A percentile compares a stretch with the other conserved stretches of the same genome.
Evolutionary conservation across 1,284 basidiomycete species (phyloP).

Genomic region (Austroboletus niveus): DNA sequence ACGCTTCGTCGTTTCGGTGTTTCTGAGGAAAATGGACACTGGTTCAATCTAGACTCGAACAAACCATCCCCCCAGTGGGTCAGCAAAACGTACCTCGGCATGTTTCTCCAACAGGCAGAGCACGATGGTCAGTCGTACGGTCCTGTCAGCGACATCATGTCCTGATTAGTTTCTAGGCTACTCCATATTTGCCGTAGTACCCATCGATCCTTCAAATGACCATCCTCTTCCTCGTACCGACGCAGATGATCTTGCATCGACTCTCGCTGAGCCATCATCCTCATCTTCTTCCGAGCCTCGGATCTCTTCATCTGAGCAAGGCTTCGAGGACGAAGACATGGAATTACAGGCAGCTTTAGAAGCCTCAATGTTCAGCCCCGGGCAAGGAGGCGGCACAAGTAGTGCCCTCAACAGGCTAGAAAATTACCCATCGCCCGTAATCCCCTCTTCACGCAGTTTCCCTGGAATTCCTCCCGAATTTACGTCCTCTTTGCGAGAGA

Average conservation of each 20-base stretch:
- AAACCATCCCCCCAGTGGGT: constrained; percentile 77
- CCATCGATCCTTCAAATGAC: constrained; percentile 45
- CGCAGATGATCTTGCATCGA: constrained; percentile 63
- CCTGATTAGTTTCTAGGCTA: constrained; percentile 59
- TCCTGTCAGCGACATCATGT: neutral
- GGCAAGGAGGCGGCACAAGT: neutral
- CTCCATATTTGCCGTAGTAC: constrained; percentile 81
- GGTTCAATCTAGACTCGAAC: constrained; percentile 92
- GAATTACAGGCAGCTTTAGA: constrained; percentile 85
- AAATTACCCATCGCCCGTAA: constrained; percentile 30
- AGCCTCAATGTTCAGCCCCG: constrained; percentile 57
- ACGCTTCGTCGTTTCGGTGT: constrained; percentile 80
- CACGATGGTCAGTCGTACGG: constrained; percentile 55
- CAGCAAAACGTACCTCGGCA: constrained; percentile 76
- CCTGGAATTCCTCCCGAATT: constrained; percentile 18
- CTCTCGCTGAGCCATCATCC: constrained; percentile 47
- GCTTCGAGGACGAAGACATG: constrained; percentile 80
- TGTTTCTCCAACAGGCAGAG: constrained; percentile 88
- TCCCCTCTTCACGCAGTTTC: constrained; percentile 25
- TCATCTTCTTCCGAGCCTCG: constrained; percentile 15
- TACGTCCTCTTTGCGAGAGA: constrained; percentile 5
- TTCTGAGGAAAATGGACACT: constrained; percentile 57
- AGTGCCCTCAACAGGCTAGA: constrained; percentile 12
- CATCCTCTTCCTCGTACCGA: constrained; percentile 59
- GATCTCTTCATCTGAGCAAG: constrained; percentile 29